These are phyloP conservation scores for Scleromitrula shiraiana DNA, from an alignment of 2,329 filamentous ascomycete genomes.

Conservation along the genomic window DNA sequence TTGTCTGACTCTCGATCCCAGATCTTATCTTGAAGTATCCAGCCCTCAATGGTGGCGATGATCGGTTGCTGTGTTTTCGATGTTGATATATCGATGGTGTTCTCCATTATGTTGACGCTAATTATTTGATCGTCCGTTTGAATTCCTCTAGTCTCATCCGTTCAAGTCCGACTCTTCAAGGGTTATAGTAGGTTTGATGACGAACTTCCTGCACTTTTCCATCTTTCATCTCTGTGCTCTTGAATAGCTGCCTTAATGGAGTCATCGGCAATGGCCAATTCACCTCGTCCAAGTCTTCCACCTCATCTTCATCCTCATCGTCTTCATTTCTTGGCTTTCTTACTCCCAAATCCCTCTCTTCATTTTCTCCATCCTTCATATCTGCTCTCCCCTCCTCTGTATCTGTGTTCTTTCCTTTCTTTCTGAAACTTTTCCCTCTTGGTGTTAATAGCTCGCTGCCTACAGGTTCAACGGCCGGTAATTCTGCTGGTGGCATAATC, in stretches of 20 bases:
- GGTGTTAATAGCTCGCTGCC: slow-evolving; percentile 19
- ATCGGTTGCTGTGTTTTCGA: no score
- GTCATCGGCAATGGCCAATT: slow-evolving; percentile 18
- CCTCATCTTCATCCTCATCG: not conserved
- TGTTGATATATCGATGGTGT: no score
- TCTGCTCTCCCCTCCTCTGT: slow-evolving; percentile 10
- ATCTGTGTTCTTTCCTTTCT: slow-evolving; percentile 11
- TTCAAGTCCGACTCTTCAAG: no score
- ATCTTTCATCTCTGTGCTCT: slow-evolving; percentile 18
- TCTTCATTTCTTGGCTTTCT: not conserved
- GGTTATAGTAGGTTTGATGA: slow-evolving; percentile 25
- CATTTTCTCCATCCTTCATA: no score
- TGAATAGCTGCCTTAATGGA: slow-evolving; percentile 19
- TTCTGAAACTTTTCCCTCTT: slow-evolving; percentile 1
- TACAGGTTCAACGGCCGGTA: slow-evolving; percentile 23
- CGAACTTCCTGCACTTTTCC: slow-evolving; percentile 13
- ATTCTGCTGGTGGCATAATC: slow-evolving; percentile 15
- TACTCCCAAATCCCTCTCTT: not conserved
- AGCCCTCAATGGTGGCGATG: no score
- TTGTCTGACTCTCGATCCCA: no score
- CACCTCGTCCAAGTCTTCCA: slow-evolving; percentile 7
- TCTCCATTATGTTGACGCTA: no score
- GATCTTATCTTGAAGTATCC: no score
- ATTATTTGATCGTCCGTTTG: no score
- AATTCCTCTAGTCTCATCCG: no score